Evolutionary conservation across 2,329 filamentous ascomycete species (phyloP), one percentile per base, ranked within the genome.

Genomic region (Trichoderma sp.): DNA sequence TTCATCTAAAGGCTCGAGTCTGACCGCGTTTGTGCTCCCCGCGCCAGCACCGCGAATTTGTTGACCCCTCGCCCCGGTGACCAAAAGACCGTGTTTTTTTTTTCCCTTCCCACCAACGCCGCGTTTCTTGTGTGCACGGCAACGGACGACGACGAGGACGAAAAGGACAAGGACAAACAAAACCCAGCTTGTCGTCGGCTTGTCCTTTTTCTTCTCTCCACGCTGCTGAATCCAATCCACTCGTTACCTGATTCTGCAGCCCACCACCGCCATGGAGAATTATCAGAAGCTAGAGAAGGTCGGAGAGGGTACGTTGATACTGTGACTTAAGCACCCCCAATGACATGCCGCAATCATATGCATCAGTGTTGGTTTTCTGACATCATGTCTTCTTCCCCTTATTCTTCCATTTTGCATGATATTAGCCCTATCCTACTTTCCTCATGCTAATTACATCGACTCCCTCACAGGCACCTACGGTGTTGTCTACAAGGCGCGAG

Each of bases 261-360:
- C 47, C 15, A n/a, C 23, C 70, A 47, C 71, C 70, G 75, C 73
- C 76, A 97, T 97, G 94, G 94, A 97, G 83, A 97, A 97, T 84
- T 97, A 97, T 82, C 93, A 97, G 84, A 97, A 97, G 85, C 88
- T 97, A 79, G 94, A 97, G 85, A 97, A 97, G 87, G 94, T 97
- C 79, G 94, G 94, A 82, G 94, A 97, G 89, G 94, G 94, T 96
- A 84, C 77, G 88, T 78, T 63, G 58, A 8, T 39, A 23, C 71
- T 47, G 28, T 74, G 58, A 59, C 39, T 23, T 28, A 1, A 8
- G 39, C 39, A 30, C 39, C 62, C 32, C 36, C 23, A 30, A 26
- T 61, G 17, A 28, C 36, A 47, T 68, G 55, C 26, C 23, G 2
- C 30, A 26, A 34, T 13, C 36, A n/a, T 61, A 3, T 59, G 8